Base-by-base conservation (phyloP, 345 rosid species). In the Gossypium bickii region DNA sequence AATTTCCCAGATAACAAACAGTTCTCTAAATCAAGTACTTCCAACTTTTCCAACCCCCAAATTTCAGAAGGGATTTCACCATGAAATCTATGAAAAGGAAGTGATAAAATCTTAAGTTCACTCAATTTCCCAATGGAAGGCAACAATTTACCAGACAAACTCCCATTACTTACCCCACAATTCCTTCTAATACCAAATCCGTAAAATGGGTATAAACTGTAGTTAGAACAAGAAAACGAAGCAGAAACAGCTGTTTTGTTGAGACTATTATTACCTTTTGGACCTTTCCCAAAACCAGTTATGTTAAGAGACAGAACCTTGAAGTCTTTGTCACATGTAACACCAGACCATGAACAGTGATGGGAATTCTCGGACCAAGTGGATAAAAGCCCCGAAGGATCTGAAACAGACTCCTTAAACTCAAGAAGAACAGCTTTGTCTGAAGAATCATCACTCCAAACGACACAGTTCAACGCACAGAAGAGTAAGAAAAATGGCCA, bases 21-120 rank as follows among this genome's bases (percentile, higher is more conserved):
- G 18, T 92, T 97, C 76, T 94, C 98, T 18, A 94, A 88, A 89
- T 94, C 98, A 84, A 94, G 86, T 66, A 94, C 89, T 78, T 90
- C 92, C 57, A 94, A 82, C 82, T 88, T 92, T 76, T 85, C 81
- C 97, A 94, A 87, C 8, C 77, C 84, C 97, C 97, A 92, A 38
- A 94, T 81, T 80, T 86, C 94, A 24, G 61, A 25, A 55, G 97
- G 94, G 77, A 94, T 80, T 75, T 81, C 87, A 79, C 94, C 97
- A 47, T 11, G 16, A 67, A 94, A 83, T 51, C 90, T 87, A 84
- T 92, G 88, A 18, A 92, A 94, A 7, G 97, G 97, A 47, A 94
- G 80, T 20, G 98, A 91, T 51, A 92, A 77, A 73, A 94, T 83
- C 80, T 87, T 88, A 66, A 94, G 91, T 62, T 88, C 87, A 51